These are phyloP conservation scores for Hericium coralloides DNA, from an alignment of 768 basidiomycete species.

Conservation along the genomic window DNA sequence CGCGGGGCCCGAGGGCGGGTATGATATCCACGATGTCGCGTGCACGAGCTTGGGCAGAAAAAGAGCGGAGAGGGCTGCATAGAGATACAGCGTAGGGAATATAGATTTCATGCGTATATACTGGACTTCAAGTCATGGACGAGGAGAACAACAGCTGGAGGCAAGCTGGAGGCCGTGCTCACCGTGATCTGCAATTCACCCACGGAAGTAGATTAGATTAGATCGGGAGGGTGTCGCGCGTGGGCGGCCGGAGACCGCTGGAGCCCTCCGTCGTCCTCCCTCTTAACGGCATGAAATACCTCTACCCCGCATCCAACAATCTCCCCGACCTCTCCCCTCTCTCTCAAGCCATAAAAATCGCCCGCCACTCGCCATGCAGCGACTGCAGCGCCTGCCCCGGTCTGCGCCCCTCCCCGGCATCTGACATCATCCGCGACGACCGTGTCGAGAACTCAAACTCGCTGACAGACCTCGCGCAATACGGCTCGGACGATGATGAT, in stretches of 20 bases:
- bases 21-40: constrained; percentile 50
- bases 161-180: not conserved
- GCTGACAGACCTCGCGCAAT: constrained; percentile 48
- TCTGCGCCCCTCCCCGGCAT: constrained; percentile 52
- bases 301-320: constrained; percentile 58
- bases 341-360: constrained; percentile 64
- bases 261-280: not conserved
- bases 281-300: constrained; percentile 43
- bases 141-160: not conserved
- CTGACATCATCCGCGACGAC: constrained; percentile 51
- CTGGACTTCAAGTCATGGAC: not conserved
- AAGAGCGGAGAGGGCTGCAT: constrained; percentile 14
- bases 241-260: not conserved
- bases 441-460: constrained; percentile 30
- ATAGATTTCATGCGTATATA: not conserved
- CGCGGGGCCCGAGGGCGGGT: constrained; percentile 52
- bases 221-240: not conserved
- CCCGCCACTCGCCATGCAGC: constrained; percentile 70
- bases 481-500: constrained; percentile 67
- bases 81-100: not conserved
- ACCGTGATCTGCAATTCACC: too few relatives aligned
- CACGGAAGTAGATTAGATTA: not conserved
- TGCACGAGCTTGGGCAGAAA: constrained; percentile 15
- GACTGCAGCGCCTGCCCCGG: constrained; percentile 60
- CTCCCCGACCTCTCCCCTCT: constrained; percentile 38